Evolutionary conservation across 2,329 filamentous ascomycete genomes (phyloP).

Genomic region (Penicillium psychrosexuale): DNA sequence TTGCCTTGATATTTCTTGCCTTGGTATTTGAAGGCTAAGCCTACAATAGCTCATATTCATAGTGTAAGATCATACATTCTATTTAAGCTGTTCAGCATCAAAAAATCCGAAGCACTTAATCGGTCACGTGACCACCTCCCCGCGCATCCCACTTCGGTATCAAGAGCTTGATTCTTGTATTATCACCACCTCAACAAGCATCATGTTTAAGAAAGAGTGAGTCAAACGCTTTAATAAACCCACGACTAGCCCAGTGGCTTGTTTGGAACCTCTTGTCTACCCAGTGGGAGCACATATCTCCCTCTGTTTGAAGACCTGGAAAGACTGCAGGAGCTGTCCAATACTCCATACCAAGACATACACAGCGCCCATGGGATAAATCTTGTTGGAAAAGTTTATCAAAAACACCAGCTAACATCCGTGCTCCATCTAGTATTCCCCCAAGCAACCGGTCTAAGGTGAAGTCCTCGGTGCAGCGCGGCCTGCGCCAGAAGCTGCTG

Average conservation of each 20-base stretch:
- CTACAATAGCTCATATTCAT: not conserved
- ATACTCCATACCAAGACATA: not conserved
- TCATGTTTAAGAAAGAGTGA: constrained; percentile 93
- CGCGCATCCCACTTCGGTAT: constrained; percentile 27
- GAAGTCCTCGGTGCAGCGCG: constrained; percentile 91
- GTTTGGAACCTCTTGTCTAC: not conserved
- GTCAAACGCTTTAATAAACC: constrained; percentile 25
- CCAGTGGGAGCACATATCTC: not conserved
- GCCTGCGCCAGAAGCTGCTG: constrained; percentile 75
- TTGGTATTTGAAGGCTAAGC: not conserved
- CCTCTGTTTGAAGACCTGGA: too few relatives aligned
- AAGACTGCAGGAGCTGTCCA: not conserved
- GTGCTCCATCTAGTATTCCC: constrained; percentile 58
- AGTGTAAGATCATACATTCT: not conserved
- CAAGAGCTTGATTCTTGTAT: constrained; percentile 7
- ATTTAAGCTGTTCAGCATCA: not conserved
- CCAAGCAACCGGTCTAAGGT: constrained; percentile 87
- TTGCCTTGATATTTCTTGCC: not conserved
- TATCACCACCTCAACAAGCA: constrained; percentile 19
- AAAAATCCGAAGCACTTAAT: not conserved
- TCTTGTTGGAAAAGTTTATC: not conserved
- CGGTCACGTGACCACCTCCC: constrained; percentile 15
- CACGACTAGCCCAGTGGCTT: too few relatives aligned
- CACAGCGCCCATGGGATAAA: not conserved
- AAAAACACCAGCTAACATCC: constrained; percentile 11